These are phyloP conservation scores for Macrocystidia cucumis DNA, from an alignment of 1,284 basidiomycete genomes.

Conservation along the genomic window DNA sequence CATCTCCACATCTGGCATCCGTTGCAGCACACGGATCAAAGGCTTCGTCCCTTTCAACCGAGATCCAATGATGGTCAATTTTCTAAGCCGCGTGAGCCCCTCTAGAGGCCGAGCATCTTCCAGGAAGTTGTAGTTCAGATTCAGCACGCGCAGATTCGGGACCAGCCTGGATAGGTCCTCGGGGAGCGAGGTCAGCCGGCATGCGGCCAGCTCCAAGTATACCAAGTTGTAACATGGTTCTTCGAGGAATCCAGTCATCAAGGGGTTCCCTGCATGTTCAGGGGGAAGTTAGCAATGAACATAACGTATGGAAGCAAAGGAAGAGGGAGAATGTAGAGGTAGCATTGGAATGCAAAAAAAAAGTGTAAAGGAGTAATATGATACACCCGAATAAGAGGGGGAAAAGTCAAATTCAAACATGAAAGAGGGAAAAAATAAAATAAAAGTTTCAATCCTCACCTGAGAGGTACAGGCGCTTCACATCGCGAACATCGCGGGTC, in stretches of 20 bases:
- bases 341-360: no score
- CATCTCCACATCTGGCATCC: slow-evolving; percentile 77
- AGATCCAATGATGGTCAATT: slow-evolving; percentile 82
- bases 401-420: slow-evolving; percentile 1
- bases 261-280: slow-evolving; percentile 37
- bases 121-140: slow-evolving; percentile 94
- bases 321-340: no score
- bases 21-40: slow-evolving; percentile 62
- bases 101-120: slow-evolving; percentile 61
- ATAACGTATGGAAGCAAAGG: no score
- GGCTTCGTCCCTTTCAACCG: slow-evolving; percentile 65
- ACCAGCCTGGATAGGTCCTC: slow-evolving; percentile 53
- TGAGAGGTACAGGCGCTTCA: slow-evolving; percentile 91
- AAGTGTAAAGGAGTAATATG: slow-evolving; percentile 5
- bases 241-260: slow-evolving; percentile 30
- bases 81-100: slow-evolving; percentile 71
- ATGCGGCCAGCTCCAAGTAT: slow-evolving; percentile 91
- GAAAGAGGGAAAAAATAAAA: neutral
- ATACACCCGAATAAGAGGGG: slow-evolving; percentile 1
- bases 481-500: slow-evolving; percentile 75
- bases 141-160: slow-evolving; percentile 89
- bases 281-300: no score
- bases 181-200: slow-evolving; percentile 76
- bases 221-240: slow-evolving; percentile 79
- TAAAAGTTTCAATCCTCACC: slow-evolving; percentile 41